Percentiles rank a stretch among this genome's conserved stretches.
phyloP scores from a whole-genome alignment of 1,284 basidiomycete species.

The Mycosarcoma maydis region DNA sequence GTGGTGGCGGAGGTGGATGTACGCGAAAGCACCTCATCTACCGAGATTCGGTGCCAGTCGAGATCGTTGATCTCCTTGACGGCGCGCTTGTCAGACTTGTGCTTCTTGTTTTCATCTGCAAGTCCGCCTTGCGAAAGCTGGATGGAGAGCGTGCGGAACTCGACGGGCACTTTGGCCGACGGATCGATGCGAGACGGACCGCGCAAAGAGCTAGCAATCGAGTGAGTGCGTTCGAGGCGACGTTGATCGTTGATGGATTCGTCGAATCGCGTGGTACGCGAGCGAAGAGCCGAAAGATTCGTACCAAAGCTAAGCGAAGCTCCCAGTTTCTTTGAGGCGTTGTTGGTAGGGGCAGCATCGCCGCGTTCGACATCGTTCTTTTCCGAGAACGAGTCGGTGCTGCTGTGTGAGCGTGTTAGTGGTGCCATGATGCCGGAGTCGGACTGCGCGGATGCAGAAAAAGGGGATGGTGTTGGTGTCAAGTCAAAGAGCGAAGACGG shows the following conservation, averaged over 20 bases:
- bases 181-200: constrained; percentile 30
- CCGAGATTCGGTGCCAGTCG: constrained; percentile 72
- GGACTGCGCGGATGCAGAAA: no score
- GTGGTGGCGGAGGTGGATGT: constrained; percentile 69
- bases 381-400: constrained; percentile 5
- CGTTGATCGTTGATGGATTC: constrained; percentile 6
- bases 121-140: constrained; percentile 52
- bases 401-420: constrained; percentile 12
- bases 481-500: no score
- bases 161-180: constrained; percentile 41
- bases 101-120: constrained; percentile 7
- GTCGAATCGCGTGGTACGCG: constrained; percentile 21
- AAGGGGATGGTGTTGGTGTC: background rate
- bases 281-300: constrained; percentile 4
- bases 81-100: constrained; percentile 25
- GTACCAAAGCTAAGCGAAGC: constrained; percentile 10
- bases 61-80: constrained; percentile 61
- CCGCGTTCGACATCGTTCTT: constrained; percentile 15
- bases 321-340: constrained; percentile 2
- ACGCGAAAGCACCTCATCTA: constrained; percentile 71
- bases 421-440: no score
- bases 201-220: constrained; percentile 19
- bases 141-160: constrained; percentile 56
- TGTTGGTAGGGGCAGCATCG: background rate
- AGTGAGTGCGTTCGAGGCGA: constrained; percentile 35